Conservation (phyloP, 129 eudicot species). For the Artemisia annua region DNA sequence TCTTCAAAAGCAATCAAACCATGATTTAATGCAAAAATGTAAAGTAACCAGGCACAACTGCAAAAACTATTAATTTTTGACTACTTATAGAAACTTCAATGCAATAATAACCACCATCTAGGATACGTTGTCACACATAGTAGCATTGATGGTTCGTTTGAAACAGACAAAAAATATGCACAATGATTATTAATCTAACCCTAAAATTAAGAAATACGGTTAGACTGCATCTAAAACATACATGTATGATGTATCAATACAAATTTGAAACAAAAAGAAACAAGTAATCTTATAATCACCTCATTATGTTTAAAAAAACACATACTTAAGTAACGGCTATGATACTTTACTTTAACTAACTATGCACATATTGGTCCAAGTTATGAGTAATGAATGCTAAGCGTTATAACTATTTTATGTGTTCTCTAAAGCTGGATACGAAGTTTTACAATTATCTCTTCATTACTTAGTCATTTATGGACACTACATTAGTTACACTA, state of each 20-base stretch:
- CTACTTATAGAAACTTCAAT: neutral
- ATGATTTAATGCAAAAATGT: too few species aligned
- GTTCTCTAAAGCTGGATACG: too few species aligned
- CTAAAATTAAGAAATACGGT: neutral
- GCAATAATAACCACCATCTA: neutral
- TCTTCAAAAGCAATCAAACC: too few species aligned
- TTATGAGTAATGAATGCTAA: too few species aligned
- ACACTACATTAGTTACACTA: too few species aligned
- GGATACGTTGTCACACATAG: neutral
- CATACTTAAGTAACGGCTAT: neutral
- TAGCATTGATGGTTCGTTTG: neutral
- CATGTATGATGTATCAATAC: neutral
- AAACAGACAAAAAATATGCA: neutral
- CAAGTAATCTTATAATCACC: neutral
- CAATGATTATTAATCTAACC: neutral
- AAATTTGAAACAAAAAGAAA: neutral
- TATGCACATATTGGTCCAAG: too few species aligned
- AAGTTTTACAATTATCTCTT: too few species aligned
- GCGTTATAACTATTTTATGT: too few species aligned
- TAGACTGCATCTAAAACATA: neutral
- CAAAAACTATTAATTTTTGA: neutral
- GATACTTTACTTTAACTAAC: too few species aligned
- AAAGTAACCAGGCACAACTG: too few species aligned
- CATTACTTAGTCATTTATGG: too few species aligned
- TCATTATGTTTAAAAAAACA: neutral